Conservation (phyloP, 2,329 filamentous ascomycete species). For the Raffaelea arxii region DNA sequence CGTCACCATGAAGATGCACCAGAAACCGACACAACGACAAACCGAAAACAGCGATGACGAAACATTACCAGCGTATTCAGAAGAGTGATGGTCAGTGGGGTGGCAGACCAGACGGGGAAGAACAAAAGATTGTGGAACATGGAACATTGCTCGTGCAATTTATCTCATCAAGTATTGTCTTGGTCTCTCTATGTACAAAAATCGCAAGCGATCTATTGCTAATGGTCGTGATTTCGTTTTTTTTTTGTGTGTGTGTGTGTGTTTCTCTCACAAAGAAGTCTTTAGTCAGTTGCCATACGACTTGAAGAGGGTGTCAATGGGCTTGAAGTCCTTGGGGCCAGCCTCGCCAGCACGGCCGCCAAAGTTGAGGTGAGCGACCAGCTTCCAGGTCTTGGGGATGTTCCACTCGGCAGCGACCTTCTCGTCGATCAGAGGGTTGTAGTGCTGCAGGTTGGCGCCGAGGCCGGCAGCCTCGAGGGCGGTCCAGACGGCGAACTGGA, state of each 20-base stretch:
- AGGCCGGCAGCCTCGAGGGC: constrained; percentile 76
- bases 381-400: constrained; percentile 61
- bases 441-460: constrained; percentile 86
- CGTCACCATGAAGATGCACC: not conserved
- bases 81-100: too few relatives aligned
- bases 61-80: not conserved
- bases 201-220: too few relatives aligned
- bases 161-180: too few relatives aligned
- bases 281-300: not conserved
- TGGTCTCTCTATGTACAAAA: too few relatives aligned
- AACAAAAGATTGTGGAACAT: too few relatives aligned
- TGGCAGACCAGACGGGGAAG: too few relatives aligned
- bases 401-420: constrained; percentile 61
- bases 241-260: too few relatives aligned
- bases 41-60: not conserved
- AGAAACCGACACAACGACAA: not conserved
- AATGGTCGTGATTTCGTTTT: too few relatives aligned
- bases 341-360: constrained; percentile 50
- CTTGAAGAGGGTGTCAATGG: constrained; percentile 48
- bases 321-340: constrained; percentile 53
- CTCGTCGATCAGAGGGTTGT: constrained; percentile 76
- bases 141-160: too few relatives aligned
- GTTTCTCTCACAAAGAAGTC: not conserved
- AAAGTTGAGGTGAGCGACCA: constrained; percentile 80
- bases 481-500: constrained; percentile 72